Evolutionary conservation across 1,139 yeast species (phyloP).

Genomic region (Geotrichum cucujoidarum): DNA sequence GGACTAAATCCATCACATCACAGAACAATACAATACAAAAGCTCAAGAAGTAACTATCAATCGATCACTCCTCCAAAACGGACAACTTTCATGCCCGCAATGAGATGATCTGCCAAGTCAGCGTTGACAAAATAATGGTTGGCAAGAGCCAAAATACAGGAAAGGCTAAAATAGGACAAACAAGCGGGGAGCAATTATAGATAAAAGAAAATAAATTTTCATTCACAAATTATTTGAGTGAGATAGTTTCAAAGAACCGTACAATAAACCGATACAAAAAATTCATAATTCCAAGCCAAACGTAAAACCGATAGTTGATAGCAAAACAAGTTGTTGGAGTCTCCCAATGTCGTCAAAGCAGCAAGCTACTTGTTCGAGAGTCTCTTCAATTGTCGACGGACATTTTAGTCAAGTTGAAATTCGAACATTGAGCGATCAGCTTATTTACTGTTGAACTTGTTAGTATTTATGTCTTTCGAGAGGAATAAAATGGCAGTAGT

Average conservation of each 20-base stretch:
- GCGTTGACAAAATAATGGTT: too few species aligned
- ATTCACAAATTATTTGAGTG: not conserved
- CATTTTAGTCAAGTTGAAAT: conserved; percentile 7
- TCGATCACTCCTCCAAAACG: too few species aligned
- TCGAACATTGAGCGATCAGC: conserved; percentile 4
- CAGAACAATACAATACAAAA: too few species aligned
- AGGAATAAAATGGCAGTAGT: too few species aligned
- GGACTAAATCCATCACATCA: too few species aligned
- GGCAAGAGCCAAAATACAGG: too few species aligned
- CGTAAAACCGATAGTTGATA: not conserved
- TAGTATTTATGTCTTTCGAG: not conserved
- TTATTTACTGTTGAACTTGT: conserved; percentile 12
- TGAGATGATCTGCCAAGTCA: too few species aligned
- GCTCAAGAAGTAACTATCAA: too few species aligned
- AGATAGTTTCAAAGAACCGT: conserved; percentile 1
- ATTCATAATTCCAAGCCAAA: not conserved
- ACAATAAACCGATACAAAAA: not conserved
- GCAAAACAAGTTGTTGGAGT: not conserved
- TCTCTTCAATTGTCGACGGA: not conserved
- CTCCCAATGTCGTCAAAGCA: not conserved
- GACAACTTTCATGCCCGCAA: too few species aligned
- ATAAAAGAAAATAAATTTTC: not conserved
- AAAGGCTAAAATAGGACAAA: too few species aligned
- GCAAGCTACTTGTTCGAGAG: not conserved
- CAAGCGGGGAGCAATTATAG: not conserved